A percentile compares a stretch with the other conserved stretches of the same genome.
phyloP scores from a whole-genome alignment of 129 eudicot genomes.

The Scalesia atractyloides region DNA sequence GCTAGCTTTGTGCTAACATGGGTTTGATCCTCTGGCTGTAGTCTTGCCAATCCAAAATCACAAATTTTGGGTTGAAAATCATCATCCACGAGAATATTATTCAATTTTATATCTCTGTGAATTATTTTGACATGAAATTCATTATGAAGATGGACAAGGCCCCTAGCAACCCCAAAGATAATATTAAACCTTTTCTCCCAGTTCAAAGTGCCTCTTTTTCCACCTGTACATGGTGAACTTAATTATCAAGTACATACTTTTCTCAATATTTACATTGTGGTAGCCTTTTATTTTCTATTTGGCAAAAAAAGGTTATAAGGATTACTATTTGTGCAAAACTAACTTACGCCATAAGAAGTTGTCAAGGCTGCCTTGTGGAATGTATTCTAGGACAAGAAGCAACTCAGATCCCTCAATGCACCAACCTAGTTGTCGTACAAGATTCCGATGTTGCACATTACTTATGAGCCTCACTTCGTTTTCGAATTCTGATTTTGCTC shows the following conservation, averaged over 20 bases:
- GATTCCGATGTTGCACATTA: conserved; percentile 65
- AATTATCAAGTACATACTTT: not conserved
- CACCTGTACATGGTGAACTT: conserved; percentile 6
- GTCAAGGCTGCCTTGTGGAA: conserved; percentile 67
- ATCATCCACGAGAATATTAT: conserved; percentile 51
- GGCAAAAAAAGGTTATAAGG: not conserved
- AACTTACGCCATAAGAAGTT: conserved; percentile 55
- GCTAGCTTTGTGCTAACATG: conserved; percentile 53
- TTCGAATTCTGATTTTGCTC: conserved; percentile 49
- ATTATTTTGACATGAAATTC: conserved; percentile 51
- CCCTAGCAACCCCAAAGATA: conserved; percentile 53
- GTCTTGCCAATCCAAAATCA: conserved; percentile 66
- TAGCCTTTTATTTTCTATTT: not conserved
- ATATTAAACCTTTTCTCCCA: conserved; percentile 54
- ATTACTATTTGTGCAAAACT: not conserved
- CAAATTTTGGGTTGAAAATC: conserved; percentile 59
- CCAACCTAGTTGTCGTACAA: conserved; percentile 59
- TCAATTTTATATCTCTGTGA: conserved; percentile 54
- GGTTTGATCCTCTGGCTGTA: conserved; percentile 48
- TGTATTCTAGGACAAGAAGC: conserved; percentile 60
- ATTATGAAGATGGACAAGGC: conserved; percentile 55
- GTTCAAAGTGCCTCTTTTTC: conserved; percentile 33
- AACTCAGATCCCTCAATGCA: conserved; percentile 51
- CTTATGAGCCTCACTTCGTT: conserved; percentile 62
- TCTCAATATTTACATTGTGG: conserved; percentile 5